phyloP scores from a whole-genome alignment of 192 early-diverging fungal species.

The Coemansia sp. region DNA sequence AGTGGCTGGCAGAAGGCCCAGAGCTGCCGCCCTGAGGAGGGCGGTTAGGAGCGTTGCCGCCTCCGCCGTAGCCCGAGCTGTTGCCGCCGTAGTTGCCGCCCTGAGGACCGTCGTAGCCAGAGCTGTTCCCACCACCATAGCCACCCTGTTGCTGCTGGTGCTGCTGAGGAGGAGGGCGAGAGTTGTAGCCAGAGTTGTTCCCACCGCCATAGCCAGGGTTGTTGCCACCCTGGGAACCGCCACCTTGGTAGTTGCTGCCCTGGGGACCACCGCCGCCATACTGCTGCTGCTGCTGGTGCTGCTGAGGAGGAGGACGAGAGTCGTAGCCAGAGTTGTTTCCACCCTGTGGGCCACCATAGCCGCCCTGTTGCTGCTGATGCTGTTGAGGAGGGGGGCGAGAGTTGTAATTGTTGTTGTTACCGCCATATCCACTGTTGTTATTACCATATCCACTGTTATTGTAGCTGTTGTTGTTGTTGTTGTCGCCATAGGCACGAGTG shows the following conservation, averaged over 20 bases:
- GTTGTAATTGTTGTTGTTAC: constrained; percentile 4
- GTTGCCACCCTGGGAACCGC: neutral
- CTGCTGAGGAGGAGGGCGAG: constrained; percentile 11
- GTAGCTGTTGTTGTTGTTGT: constrained; percentile 9
- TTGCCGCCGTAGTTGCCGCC: neutral
- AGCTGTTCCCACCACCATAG: too few relatives aligned
- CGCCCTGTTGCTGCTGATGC: constrained; percentile 7
- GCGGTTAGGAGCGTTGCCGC: constrained; percentile 2
- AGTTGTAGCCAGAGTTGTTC: neutral
- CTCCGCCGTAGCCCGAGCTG: neutral
- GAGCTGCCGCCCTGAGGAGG: neutral
- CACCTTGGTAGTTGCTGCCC: neutral
- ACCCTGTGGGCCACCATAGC: constrained; percentile 4
- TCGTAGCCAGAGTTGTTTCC: neutral
- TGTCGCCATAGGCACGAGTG: constrained; percentile 5
- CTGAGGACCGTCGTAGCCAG: neutral
- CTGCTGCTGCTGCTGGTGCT: constrained; percentile 7
- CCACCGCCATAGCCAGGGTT: neutral
- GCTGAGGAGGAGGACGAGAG: constrained; percentile 6
- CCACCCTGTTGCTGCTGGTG: constrained; percentile 2
- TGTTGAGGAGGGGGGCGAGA: constrained; percentile 7
- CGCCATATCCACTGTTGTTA: constrained; percentile 2
- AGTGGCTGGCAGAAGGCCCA: constrained; percentile 8
- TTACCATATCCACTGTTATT: too few relatives aligned
- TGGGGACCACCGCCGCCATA: neutral